These are phyloP conservation scores for Cordyceps farinosa DNA, from an alignment of 2,329 filamentous ascomycete species.

Conservation along the genomic window DNA sequence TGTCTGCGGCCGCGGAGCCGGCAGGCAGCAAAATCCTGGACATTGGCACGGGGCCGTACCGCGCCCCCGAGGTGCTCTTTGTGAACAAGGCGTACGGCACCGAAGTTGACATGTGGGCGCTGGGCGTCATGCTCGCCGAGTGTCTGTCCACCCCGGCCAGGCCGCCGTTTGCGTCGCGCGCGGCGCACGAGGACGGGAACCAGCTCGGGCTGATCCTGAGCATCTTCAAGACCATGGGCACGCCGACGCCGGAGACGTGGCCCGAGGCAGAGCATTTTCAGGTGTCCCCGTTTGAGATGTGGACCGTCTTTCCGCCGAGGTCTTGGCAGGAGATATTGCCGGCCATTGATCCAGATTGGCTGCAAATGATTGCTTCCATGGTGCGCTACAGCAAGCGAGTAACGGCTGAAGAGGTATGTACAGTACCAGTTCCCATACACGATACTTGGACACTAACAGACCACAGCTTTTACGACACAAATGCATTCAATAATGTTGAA, in stretches of 20 bases:
- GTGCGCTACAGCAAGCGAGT: conserved; percentile 69
- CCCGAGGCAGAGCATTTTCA: conserved; percentile 68
- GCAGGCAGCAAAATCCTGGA: conserved; percentile 76
- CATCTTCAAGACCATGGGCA: conserved; percentile 89
- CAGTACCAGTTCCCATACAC: no score
- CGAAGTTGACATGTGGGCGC: conserved; percentile 83
- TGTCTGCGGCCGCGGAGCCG: conserved; percentile 60
- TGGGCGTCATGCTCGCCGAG: conserved; percentile 81
- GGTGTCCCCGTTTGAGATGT: conserved; percentile 86
- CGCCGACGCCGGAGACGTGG: conserved; percentile 76
- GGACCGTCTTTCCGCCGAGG: conserved; percentile 66
- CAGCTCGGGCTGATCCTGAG: conserved; percentile 88
- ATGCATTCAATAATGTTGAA: no score
- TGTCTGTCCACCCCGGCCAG: conserved; percentile 51
- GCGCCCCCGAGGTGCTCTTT: conserved; percentile 86
- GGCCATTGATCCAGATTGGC: conserved; percentile 52
- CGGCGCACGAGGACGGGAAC: conserved; percentile 73
- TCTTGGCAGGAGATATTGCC: conserved; percentile 69
- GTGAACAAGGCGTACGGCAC: conserved; percentile 70
- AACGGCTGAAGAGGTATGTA: conserved; percentile 51
- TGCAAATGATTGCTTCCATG: conserved; percentile 63
- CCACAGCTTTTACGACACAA: not conserved
- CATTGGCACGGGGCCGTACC: conserved; percentile 88
- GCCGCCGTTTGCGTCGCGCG: conserved; percentile 79
- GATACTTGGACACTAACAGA: not conserved